Evolutionary conservation across 441 rosid species (phyloP).

Genomic region (Syzygium malaccense): DNA sequence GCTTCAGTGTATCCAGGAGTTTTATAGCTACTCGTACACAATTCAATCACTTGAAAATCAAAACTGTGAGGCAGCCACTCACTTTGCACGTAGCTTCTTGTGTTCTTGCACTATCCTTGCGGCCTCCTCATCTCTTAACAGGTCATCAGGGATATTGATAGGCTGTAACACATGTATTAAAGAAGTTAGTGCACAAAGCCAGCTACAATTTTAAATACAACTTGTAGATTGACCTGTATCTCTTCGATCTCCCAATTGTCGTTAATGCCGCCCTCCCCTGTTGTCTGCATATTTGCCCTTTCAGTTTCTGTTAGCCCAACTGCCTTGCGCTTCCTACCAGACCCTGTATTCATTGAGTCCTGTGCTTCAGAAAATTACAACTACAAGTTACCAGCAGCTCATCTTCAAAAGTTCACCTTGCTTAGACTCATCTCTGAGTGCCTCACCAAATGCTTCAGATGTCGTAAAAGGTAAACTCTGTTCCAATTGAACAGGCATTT

Average conservation of each 20-base stretch:
- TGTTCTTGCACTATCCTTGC: slow-evolving; percentile 55
- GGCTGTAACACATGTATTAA: slow-evolving; percentile 15
- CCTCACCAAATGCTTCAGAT: slow-evolving; percentile 24
- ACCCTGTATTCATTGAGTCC: slow-evolving; percentile 22
- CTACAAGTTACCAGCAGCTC: neutral
- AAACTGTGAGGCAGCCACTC: slow-evolving; percentile 20
- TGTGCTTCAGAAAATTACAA: neutral
- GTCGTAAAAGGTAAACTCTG: slow-evolving; percentile 14
- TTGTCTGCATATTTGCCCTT: neutral
- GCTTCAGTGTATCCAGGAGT: neutral
- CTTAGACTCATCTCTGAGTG: slow-evolving; percentile 2
- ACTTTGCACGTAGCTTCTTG: slow-evolving; percentile 61
- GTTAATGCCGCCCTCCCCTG: neutral
- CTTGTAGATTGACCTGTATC: neutral
- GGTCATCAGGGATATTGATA: slow-evolving; percentile 12
- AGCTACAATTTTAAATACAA: neutral
- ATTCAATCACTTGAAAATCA: neutral
- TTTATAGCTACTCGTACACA: neutral
- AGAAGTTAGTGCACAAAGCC: neutral
- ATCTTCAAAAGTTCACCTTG: slow-evolving; percentile 17
- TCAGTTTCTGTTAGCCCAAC: slow-evolving; percentile 26
- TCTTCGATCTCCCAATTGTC: neutral
- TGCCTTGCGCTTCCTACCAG: slow-evolving; percentile 51
- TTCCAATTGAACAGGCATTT: slow-evolving; percentile 21
- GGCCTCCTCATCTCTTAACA: slow-evolving; percentile 28